Base-by-base conservation (phyloP, 78 protist species). In the Acrasis kona region DNA sequence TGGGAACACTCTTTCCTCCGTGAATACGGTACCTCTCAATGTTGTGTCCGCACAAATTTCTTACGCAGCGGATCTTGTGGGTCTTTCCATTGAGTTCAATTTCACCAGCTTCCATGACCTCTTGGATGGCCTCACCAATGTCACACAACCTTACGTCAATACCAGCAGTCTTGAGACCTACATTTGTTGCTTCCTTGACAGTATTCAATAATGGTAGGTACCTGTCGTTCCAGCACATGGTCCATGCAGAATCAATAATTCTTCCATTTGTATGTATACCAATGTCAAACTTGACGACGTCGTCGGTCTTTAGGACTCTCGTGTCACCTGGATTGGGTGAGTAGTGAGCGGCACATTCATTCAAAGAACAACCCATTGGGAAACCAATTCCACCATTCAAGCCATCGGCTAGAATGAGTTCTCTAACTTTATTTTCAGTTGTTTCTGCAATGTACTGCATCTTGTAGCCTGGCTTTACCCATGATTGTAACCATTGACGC, bases 321-420 rank as follows among this genome's bases (percentile, higher is more conserved):
- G 87, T 89, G 82, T 97, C 99, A 10, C 98, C 99, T 0, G 92
- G n/a, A 74, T 96, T 96, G 41, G 99, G 99, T 32, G 99, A 94
- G 50, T 40, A 96, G 84, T 97, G 99, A 28, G 99, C 99, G 0
- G 99, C 99, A 27, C 71, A 74, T 73, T 89, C 70, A 80, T 97
- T 96, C 72, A 97, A 27, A 9, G 96, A 91, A 78, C 93, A 89
- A 50, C 98, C 96, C 3, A 95, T 92, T 41, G 98, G 98, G 78
- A 95, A 95, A 1, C 91, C 98, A 30, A 78, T 69, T 64, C 98
- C 98, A 19, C 85, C 80, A 41, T 83, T 57, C 28, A 91, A 65
- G 7, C 93, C 92, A 70, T 92, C 68, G 1, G 73, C 93, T 35
- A 78, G 75, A 38, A 89, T 86, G 10, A 94, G 78, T 10, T 34